A percentile compares a stretch with the other conserved stretches of the same genome.
Evolutionary conservation across 2,329 filamentous ascomycete genomes (phyloP).

Genomic region (Dactylellina sp.): DNA sequence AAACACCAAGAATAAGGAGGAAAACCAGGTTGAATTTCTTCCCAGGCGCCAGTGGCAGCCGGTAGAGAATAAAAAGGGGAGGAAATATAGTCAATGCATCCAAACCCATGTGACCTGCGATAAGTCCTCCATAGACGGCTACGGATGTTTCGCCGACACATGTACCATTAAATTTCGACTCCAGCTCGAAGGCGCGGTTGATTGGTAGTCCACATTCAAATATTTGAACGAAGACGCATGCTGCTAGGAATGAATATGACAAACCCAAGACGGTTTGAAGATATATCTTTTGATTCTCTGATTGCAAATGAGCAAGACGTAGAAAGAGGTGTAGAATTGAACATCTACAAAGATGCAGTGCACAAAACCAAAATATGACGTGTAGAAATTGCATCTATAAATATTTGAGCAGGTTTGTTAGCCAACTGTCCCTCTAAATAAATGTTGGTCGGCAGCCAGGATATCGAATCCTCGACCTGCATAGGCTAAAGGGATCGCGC

Average conservation of each 20-base stretch:
- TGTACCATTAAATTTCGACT: constrained; percentile 27
- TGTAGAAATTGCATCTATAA: constrained; percentile 53
- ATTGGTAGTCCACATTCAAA: constrained; percentile 49
- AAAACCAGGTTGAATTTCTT: constrained; percentile 51
- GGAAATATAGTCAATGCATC: constrained; percentile 53
- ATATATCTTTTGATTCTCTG: constrained; percentile 30
- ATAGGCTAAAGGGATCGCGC: too few species aligned
- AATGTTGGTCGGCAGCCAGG: too few species aligned
- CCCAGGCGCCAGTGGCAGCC: constrained; percentile 25
- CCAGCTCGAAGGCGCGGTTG: constrained; percentile 18
- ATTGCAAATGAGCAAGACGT: constrained; percentile 38
- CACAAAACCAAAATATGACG: constrained; percentile 47
- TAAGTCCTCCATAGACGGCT: constrained; percentile 37
- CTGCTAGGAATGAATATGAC: constrained; percentile 36
- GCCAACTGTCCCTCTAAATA: background rate
- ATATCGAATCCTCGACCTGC: too few species aligned
- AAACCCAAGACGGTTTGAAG: constrained; percentile 26
- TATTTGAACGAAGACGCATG: constrained; percentile 32
- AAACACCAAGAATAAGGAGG: constrained; percentile 35
- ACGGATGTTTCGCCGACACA: constrained; percentile 20
- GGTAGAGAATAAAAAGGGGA: constrained; percentile 31
- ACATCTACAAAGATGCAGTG: constrained; percentile 39
- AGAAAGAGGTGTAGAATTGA: constrained; percentile 52
- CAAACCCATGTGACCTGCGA: constrained; percentile 40
- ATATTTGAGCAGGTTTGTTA: background rate